Base-by-base conservation (phyloP, 208 protist species). In the Leishmania aethiopica region DNA sequence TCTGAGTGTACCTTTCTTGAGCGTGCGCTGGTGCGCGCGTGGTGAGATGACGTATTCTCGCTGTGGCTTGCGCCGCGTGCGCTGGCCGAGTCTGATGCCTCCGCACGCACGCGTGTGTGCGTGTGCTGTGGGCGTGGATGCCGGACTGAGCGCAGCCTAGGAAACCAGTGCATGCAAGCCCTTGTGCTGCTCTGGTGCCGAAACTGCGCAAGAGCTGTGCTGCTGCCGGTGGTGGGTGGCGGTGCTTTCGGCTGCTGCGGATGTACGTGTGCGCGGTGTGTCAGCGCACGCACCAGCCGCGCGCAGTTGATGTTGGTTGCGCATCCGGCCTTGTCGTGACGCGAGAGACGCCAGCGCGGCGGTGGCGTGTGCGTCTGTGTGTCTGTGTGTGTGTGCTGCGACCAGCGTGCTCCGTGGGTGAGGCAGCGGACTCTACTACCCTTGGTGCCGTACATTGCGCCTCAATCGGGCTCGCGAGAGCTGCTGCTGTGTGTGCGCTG, bases 211-310 rank as follows among this genome's bases (percentile, higher is more conserved):
- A n/a, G n/a, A n/a, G n/a, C n/a, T n/a, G n/a, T n/a, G n/a, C n/a
- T n/a, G n/a, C n/a, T n/a, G n/a, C 55, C n/a, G 37, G 37, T 53
- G 49, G 10, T 53, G 49, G 49, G 15, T 53, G 49, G 49, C 49
- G 49, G 49, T 15, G 49, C 49, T 17, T 53, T 53, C 13, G 7
- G 49, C 49, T 53, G 49, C 49, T 49, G 40, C 71, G 32, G 0
- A 40, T 84, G 67, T 22, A 45, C 15, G 64, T 70, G 64, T 32
- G 64, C 11, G 32, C 8, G 64, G 28, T 32, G 64, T 70, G 64
- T 5, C 64, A 70, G 83, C 83, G 83, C 32, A 83, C 83, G 70
- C 66, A 78, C 83, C 78, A 86, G 77, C 83, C 73, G 49, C 59
- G 71, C 37, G 70, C 81, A 80, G 28, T 70, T 32, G 35, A 55